Evolutionary conservation across 768 basidiomycete genomes (phyloP).

Genomic region (Lactarius quietus): DNA sequence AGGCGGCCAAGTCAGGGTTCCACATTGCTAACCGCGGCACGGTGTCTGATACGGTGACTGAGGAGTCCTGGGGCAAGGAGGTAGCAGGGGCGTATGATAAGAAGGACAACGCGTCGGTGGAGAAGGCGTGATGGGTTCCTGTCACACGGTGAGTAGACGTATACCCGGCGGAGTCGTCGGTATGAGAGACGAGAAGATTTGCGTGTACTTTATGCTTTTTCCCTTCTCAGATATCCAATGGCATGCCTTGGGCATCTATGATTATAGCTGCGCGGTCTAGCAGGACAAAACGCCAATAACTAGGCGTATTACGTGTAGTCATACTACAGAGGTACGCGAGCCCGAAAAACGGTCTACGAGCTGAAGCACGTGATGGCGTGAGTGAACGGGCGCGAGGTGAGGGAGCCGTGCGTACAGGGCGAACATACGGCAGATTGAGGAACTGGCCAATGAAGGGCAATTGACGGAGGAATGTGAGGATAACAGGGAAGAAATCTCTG

Average conservation of each 20-base stretch:
- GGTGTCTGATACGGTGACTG: slow-evolving; percentile 29
- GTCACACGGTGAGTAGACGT: not conserved
- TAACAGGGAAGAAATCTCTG: slow-evolving; percentile 99
- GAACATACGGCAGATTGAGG: slow-evolving; percentile 83
- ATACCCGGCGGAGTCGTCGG: not conserved
- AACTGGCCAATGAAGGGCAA: slow-evolving; percentile 87
- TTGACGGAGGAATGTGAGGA: slow-evolving; percentile 92
- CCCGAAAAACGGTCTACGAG: slow-evolving; percentile 37
- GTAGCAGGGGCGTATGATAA: not conserved
- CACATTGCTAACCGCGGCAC: slow-evolving; percentile 48
- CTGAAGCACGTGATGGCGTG: slow-evolving; percentile 23
- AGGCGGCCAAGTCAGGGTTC: slow-evolving; percentile 48
- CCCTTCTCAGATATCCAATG: not conserved
- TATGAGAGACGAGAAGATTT: not conserved
- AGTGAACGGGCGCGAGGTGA: not conserved
- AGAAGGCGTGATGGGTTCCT: not conserved
- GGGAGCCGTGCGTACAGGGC: slow-evolving; percentile 55
- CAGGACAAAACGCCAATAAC: not conserved
- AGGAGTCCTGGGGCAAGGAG: not conserved
- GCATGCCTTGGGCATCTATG: not conserved
- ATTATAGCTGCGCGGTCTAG: not conserved
- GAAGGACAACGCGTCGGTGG: not conserved
- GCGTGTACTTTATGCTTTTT: not conserved
- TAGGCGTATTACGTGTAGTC: not conserved
- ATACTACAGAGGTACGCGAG: slow-evolving; percentile 33